Evolutionary conservation across 495 filamentous ascomycete genomes (phyloP).

Genomic region (Hypoxylon intermedium): DNA sequence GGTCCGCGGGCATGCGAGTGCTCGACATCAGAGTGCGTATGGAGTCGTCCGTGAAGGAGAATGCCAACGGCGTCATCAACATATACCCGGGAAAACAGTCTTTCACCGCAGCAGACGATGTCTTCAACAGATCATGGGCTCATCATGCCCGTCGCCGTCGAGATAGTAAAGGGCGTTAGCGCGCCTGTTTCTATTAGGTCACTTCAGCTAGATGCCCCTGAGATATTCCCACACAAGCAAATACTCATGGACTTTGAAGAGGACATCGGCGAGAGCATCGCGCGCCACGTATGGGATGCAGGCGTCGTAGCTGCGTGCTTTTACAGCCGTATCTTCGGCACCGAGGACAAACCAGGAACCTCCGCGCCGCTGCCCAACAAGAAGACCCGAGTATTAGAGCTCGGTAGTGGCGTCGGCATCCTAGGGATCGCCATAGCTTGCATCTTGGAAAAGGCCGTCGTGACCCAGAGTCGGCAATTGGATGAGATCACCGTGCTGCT

Average conservation of each 20-base stretch:
- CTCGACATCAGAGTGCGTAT: conserved; percentile 50
- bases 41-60: conserved; percentile 21
- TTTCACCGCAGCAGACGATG: too few relatives aligned
- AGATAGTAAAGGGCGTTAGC: conserved; percentile 38
- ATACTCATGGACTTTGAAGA: conserved; percentile 67
- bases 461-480: conserved; percentile 15
- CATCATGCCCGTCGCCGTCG: conserved; percentile 48
- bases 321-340: too few relatives aligned
- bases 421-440: conserved; percentile 78
- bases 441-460: conserved; percentile 50
- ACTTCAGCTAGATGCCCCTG: conserved; percentile 42
- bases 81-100: conserved; percentile 47
- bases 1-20: conserved; percentile 51
- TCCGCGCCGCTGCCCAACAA: conserved; percentile 16
- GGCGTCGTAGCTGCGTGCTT: conserved; percentile 50
- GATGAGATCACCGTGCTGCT: conserved; percentile 62
- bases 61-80: conserved; percentile 43
- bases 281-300: conserved; percentile 88
- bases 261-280: conserved; percentile 94
- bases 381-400: conserved; percentile 69
- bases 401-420: conserved; percentile 85
- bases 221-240: conserved; percentile 18
- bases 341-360: conserved; percentile 12
- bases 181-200: conserved; percentile 47
- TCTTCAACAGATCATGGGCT: too few relatives aligned